phyloP scores from a whole-genome alignment of 805 yeast species.

The Naumovozyma dairenensis region DNA sequence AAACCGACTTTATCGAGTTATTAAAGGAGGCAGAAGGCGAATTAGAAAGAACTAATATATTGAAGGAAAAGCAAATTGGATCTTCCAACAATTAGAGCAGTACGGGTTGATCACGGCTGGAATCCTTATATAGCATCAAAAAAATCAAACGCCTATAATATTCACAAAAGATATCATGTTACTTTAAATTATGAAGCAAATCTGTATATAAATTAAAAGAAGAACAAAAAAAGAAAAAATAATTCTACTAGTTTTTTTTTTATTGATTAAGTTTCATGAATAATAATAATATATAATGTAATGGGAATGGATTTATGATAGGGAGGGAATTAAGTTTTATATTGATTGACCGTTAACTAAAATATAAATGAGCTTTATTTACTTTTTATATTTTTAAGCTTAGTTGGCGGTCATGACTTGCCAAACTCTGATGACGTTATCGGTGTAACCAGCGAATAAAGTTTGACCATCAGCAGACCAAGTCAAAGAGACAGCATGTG shows the following conservation, averaged over 20 bases:
- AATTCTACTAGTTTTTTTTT: too few relatives aligned
- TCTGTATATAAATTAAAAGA: too few relatives aligned
- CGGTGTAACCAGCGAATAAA: conserved; percentile 99
- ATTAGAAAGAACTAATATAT: conserved; percentile 33
- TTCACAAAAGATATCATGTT: too few relatives aligned
- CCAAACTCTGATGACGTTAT: conserved; percentile 99
- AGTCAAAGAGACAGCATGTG: conserved; percentile 95
- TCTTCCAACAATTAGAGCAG: neutral
- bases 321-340: neutral
- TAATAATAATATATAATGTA: too few relatives aligned
- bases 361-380: neutral
- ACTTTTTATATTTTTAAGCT: conserved; percentile 4
- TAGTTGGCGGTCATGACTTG: conserved; percentile 83
- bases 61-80: conserved; percentile 3
- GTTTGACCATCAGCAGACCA: conserved; percentile 99
- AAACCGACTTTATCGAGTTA: conserved; percentile 54
- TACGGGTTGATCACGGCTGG: too few relatives aligned
- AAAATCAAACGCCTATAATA: too few relatives aligned
- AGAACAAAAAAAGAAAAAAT: too few relatives aligned
- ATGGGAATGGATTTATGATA: neutral
- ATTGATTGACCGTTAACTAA: conserved; percentile 1
- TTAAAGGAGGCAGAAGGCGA: conserved; percentile 59
- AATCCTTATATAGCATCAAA: too few relatives aligned
- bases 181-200: too few relatives aligned
- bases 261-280: too few relatives aligned